Evolutionary conservation across 257 asterid species (phyloP).

Genomic region (Nicotiana attenuata): DNA sequence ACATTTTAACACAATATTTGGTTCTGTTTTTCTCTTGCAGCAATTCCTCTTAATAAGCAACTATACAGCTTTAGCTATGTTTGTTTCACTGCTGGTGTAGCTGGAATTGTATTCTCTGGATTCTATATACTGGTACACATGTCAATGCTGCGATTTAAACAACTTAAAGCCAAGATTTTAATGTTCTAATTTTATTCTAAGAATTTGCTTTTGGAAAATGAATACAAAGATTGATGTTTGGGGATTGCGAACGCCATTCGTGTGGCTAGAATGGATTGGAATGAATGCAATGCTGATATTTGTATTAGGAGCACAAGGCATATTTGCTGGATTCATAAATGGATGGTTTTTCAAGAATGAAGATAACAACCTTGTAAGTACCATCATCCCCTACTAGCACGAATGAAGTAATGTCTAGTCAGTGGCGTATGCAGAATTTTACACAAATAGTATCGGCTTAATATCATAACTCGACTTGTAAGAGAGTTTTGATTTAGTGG

Average conservation of each 20-base stretch:
- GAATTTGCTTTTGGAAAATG: not conserved
- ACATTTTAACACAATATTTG: not conserved
- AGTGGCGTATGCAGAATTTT: not conserved
- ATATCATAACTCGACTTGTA: not conserved
- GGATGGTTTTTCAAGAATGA: slow-evolving; percentile 70
- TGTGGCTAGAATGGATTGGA: slow-evolving; percentile 93
- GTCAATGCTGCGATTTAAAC: not conserved
- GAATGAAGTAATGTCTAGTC: not conserved
- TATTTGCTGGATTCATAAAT: slow-evolving; percentile 63
- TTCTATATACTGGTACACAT: slow-evolving; percentile 65
- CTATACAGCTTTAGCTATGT: slow-evolving; percentile 86
- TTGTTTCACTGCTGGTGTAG: slow-evolving; percentile 90
- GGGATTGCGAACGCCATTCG: slow-evolving; percentile 58
- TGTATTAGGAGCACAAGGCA: slow-evolving; percentile 88
- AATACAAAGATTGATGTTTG: slow-evolving; percentile 55
- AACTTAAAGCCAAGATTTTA: not conserved
- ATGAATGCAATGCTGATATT: slow-evolving; percentile 92
- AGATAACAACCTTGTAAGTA: slow-evolving; percentile 55
- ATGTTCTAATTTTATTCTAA: not conserved
- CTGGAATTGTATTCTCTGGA: slow-evolving; percentile 66
- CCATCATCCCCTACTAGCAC: not conserved
- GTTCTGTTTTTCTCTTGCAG: slow-evolving; percentile 26
- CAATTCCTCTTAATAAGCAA: slow-evolving; percentile 89
- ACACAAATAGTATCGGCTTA: not conserved
- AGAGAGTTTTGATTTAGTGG: not conserved